Evolutionary conservation across 495 filamentous ascomycete species (phyloP).

Genomic region (Trichocladium uniseriatum): DNA sequence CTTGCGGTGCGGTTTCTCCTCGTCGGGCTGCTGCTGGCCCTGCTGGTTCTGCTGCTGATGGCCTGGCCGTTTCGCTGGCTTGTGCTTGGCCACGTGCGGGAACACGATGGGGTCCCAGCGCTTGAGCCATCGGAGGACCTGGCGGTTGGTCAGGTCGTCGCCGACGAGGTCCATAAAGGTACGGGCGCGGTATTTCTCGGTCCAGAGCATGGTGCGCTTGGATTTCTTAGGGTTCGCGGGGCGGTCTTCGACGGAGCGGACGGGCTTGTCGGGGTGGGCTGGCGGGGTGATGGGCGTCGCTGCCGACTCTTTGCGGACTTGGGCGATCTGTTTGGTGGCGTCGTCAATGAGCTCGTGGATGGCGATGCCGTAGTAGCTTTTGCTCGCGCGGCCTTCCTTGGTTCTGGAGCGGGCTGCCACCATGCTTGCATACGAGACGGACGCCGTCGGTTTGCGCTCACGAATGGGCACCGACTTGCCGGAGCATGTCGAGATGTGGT

Average conservation of each 20-base stretch:
- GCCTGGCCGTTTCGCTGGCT: conserved; percentile 21
- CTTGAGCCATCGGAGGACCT: conserved; percentile 89
- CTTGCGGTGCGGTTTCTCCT: conserved; percentile 68
- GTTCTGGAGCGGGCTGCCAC: conserved; percentile 60
- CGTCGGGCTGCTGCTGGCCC: conserved; percentile 33
- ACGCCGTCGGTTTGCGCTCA: conserved; percentile 37
- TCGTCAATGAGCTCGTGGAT: conserved; percentile 74
- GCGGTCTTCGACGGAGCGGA: conserved; percentile 29
- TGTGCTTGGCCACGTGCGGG: conserved; percentile 50
- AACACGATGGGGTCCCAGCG: conserved; percentile 90
- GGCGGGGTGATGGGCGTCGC: conserved; percentile 21
- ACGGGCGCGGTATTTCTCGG: conserved; percentile 82
- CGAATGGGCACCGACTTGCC: conserved; percentile 52
- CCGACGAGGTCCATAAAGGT: conserved; percentile 90
- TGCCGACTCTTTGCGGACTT: conserved; percentile 17
- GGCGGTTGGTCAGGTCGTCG: conserved; percentile 87
- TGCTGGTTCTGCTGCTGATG: background rate
- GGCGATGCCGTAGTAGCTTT: conserved; percentile 83
- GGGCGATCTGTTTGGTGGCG: conserved; percentile 40
- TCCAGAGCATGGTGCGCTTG: conserved; percentile 57
- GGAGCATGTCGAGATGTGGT: conserved; percentile 54
- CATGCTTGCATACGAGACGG: conserved; percentile 56
- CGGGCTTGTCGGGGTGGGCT: conserved; percentile 19
- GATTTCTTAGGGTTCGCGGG: conserved; percentile 34
- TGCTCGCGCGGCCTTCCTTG: conserved; percentile 61